Conservation (phyloP, 495 filamentous ascomycete species). For the Peziza echinospora region DNA sequence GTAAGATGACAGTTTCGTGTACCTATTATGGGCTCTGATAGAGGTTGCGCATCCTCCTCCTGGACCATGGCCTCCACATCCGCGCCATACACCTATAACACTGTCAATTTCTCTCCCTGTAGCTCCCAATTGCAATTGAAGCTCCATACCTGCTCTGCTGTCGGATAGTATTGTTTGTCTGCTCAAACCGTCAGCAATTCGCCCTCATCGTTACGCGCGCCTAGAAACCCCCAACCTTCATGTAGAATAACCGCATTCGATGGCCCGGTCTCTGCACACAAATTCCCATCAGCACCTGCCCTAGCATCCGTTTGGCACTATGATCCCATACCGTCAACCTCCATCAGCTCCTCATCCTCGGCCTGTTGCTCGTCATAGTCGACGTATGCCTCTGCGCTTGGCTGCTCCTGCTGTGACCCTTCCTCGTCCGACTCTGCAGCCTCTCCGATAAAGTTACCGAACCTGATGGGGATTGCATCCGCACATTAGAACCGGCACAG, state of each 20-base stretch:
- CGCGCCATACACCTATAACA: slow-evolving; percentile 40
- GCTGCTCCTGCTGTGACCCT: not conserved
- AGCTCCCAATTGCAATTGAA: not conserved
- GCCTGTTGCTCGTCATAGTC: slow-evolving; percentile 52
- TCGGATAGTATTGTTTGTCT: slow-evolving; percentile 98
- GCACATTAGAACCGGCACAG: not conserved
- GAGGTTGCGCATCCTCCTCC: slow-evolving; percentile 86
- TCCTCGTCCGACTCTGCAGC: slow-evolving; percentile 76
- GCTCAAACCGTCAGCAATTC: slow-evolving; percentile 4
- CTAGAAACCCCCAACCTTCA: slow-evolving; percentile 27
- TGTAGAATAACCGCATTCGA: slow-evolving; percentile 93
- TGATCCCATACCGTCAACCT: slow-evolving; percentile 49
- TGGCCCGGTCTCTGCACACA: slow-evolving; percentile 45
- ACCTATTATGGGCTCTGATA: slow-evolving; percentile 70
- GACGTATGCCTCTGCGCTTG: slow-evolving; percentile 50
- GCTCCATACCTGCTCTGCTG: slow-evolving; percentile 58
- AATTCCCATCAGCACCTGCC: slow-evolving; percentile 7
- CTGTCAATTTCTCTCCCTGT: not conserved
- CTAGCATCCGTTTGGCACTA: not conserved
- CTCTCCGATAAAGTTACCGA: slow-evolving; percentile 92
- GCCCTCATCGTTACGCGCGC: not conserved
- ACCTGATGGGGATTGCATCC: slow-evolving; percentile 30
- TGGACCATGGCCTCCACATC: slow-evolving; percentile 91
- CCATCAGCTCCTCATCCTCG: slow-evolving; percentile 73
- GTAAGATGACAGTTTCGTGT: slow-evolving; percentile 1